These are phyloP conservation scores for Cadophora luteo-olivacea DNA, from an alignment of 2,329 filamentous ascomycete genomes.

Conservation along the genomic window DNA sequence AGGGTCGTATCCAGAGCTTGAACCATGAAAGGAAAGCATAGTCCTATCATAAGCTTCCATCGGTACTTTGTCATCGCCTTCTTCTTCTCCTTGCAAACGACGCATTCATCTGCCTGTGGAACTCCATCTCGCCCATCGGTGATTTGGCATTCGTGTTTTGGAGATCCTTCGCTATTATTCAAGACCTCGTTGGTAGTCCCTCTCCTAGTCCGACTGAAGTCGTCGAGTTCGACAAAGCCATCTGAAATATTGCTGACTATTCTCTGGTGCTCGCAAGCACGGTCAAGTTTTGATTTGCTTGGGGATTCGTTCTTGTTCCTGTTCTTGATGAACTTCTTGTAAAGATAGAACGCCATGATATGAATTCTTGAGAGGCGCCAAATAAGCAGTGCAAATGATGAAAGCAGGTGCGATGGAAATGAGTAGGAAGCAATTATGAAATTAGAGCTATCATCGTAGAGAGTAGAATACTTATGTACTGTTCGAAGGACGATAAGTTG, in stretches of 20 bases:
- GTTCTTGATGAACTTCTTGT: slow-evolving; percentile 32
- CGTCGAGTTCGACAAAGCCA: slow-evolving; percentile 14
- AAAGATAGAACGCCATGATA: slow-evolving; percentile 28
- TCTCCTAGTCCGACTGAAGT: neutral
- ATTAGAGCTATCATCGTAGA: neutral
- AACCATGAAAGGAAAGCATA: slow-evolving; percentile 66
- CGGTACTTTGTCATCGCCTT: slow-evolving; percentile 53
- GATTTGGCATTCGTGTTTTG: slow-evolving; percentile 1
- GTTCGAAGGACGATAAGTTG: neutral
- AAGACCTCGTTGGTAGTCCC: neutral
- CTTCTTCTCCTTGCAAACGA: slow-evolving; percentile 42
- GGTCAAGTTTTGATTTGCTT: neutral
- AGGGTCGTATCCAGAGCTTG: slow-evolving; percentile 71
- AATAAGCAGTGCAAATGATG: neutral
- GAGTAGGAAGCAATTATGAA: neutral
- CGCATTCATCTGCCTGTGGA: slow-evolving; percentile 22
- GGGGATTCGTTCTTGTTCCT: slow-evolving; percentile 17
- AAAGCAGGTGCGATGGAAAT: neutral
- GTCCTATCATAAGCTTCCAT: slow-evolving; percentile 63
- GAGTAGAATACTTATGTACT: neutral
- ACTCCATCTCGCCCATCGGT: neutral
- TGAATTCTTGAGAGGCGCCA: neutral
- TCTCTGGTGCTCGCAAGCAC: slow-evolving; percentile 29
- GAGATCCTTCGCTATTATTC: neutral
- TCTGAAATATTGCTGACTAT: slow-evolving; percentile 19